Evolutionary conservation across 768 basidiomycete species (phyloP).

Genomic region (Tulasnella sp.): DNA sequence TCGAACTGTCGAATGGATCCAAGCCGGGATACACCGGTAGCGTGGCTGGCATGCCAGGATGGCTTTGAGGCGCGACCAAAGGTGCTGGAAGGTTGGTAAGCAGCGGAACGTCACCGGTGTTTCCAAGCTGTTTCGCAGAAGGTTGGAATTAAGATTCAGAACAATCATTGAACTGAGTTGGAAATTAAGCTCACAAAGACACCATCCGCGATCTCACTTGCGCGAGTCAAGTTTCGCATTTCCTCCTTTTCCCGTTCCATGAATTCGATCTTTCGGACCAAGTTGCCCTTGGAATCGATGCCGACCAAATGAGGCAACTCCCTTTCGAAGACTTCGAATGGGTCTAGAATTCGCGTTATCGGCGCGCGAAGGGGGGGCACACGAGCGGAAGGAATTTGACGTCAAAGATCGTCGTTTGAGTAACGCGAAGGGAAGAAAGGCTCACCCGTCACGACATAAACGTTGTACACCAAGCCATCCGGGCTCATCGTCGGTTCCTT

Average conservation of each 20-base stretch:
- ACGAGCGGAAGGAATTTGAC: background rate
- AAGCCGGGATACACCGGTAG: conserved; percentile 31
- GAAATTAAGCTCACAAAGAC: conserved; percentile 37
- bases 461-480: conserved; percentile 53
- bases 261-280: conserved; percentile 55
- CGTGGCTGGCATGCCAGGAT: conserved; percentile 26
- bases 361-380: background rate
- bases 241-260: conserved; percentile 81
- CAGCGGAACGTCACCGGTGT: conserved; percentile 74
- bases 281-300: conserved; percentile 36
- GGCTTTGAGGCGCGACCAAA: background rate
- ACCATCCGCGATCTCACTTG: conserved; percentile 59
- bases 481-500: conserved; percentile 20
- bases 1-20: conserved; percentile 42
- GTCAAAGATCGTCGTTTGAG: background rate
- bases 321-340: conserved; percentile 39
- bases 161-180: background rate
- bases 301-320: conserved; percentile 39
- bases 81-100: conserved; percentile 16
- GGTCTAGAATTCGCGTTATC: conserved; percentile 33
- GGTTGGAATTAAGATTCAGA: background rate
- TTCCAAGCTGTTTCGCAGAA: conserved; percentile 59
- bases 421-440: background rate
- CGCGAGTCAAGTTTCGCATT: conserved; percentile 82
- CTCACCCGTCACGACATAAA: conserved; percentile 67